Conservation (phyloP, 345 rosid genomes). For the Toxicodendron radicans region DNA sequence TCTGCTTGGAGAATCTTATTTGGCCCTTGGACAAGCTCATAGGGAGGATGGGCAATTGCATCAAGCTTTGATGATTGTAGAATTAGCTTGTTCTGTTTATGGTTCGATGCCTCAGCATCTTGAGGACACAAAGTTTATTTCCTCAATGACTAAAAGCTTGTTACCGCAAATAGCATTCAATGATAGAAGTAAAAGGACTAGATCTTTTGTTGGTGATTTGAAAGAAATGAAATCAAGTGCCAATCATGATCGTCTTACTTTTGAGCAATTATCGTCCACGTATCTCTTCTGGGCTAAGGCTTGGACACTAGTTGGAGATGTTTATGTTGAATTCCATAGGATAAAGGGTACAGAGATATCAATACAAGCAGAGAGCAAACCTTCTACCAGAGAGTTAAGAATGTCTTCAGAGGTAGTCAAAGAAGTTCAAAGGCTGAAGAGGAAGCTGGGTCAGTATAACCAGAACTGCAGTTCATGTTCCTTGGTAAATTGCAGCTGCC, state of each 20-base stretch:
- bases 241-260: slow-evolving; percentile 35
- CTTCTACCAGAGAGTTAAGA: slow-evolving; percentile 52
- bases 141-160: slow-evolving; percentile 54
- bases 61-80: slow-evolving; percentile 78
- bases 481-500: slow-evolving; percentile 90
- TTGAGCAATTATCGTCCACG: slow-evolving; percentile 56
- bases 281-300: slow-evolving; percentile 89
- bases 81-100: slow-evolving; percentile 76
- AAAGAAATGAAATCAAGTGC: slow-evolving; percentile 40
- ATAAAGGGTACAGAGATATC: slow-evolving; percentile 56
- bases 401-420: slow-evolving; percentile 81
- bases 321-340: slow-evolving; percentile 72
- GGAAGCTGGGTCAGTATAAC: slow-evolving; percentile 55
- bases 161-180: slow-evolving; percentile 30
- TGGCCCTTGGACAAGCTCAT: slow-evolving; percentile 84
- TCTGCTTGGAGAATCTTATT: slow-evolving; percentile 91
- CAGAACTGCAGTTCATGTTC: slow-evolving; percentile 81
- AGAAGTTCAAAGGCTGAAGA: slow-evolving; percentile 87
- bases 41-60: slow-evolving; percentile 80
- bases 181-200: slow-evolving; percentile 24
- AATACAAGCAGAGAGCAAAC: slow-evolving; percentile 36
- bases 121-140: slow-evolving; percentile 64
- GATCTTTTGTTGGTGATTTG: slow-evolving; percentile 32
- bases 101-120: slow-evolving; percentile 94
- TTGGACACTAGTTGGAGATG: slow-evolving; percentile 90